phyloP scores from a whole-genome alignment of 1,284 basidiomycete genomes.

The Cutaneotrichosporon cutaneum region DNA sequence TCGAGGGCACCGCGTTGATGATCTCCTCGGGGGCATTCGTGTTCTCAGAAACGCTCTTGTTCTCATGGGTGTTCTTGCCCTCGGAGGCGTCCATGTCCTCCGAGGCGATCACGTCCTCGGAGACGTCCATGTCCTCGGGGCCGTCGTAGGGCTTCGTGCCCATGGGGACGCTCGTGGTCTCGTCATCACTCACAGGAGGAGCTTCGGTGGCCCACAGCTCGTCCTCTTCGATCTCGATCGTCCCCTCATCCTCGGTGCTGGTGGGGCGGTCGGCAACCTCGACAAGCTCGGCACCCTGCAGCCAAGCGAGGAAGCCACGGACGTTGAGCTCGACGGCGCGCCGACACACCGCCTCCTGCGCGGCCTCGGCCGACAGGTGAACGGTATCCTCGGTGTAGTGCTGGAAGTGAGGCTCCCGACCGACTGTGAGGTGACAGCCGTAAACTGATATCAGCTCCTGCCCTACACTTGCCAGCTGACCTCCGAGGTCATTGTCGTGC shows the following conservation, averaged over 20 bases:
- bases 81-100: too few species aligned
- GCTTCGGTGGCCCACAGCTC: background rate
- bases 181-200: background rate
- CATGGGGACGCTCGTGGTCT: background rate
- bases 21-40: too few species aligned
- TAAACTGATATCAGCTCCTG: slow-evolving; percentile 16
- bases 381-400: slow-evolving; percentile 18
- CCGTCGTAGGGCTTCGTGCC: too few species aligned
- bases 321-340: slow-evolving; percentile 25
- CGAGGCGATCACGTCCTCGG: too few species aligned
- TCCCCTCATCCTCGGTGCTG: background rate
- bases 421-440: slow-evolving; percentile 22
- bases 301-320: slow-evolving; percentile 8
- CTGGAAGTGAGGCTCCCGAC: slow-evolving; percentile 8
- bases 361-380: slow-evolving; percentile 15
- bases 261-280: too few species aligned
- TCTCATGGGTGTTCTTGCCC: too few species aligned
- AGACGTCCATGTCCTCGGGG: too few species aligned
- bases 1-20: too few species aligned
- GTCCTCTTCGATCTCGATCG: background rate
- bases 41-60: too few species aligned
- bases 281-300: background rate
- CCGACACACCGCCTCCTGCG: slow-evolving; percentile 21
- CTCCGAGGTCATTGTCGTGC: background rate
- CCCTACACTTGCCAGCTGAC: background rate